phyloP scores from a whole-genome alignment of 495 filamentous ascomycete genomes.

The Wilcoxina mikolae region DNA sequence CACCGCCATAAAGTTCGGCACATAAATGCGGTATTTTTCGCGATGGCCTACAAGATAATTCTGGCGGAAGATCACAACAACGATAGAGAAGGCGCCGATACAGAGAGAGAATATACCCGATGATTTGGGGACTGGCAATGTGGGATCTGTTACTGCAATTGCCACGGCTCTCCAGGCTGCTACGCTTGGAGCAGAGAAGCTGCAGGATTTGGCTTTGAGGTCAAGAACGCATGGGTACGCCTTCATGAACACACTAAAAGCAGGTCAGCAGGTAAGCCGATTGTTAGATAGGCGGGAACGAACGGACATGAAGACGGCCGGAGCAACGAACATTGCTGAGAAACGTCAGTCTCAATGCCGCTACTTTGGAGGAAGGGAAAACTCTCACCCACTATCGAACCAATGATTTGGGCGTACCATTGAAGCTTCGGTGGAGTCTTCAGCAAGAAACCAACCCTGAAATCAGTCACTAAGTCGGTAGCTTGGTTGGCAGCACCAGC shows the following conservation, averaged over 20 bases:
- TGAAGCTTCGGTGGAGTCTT: slow-evolving; percentile 47
- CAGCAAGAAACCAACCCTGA: slow-evolving; percentile 49
- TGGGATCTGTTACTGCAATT: slow-evolving; percentile 46
- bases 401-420: slow-evolving; percentile 48
- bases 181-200: slow-evolving; percentile 47
- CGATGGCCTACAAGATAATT: slow-evolving; percentile 40
- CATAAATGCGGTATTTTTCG: slow-evolving; percentile 43
- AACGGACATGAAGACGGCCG: slow-evolving; percentile 38
- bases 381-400: slow-evolving; percentile 44
- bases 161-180: slow-evolving; percentile 52
- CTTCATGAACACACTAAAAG: slow-evolving; percentile 41
- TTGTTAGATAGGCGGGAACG: too few species aligned
- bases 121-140: slow-evolving; percentile 40
- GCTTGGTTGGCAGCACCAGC: slow-evolving; percentile 44
- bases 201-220: slow-evolving; percentile 32
- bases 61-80: slow-evolving; percentile 41
- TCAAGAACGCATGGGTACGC: slow-evolving; percentile 53
- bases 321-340: slow-evolving; percentile 46
- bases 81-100: slow-evolving; percentile 30
- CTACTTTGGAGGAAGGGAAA: too few species aligned
- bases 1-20: slow-evolving; percentile 55
- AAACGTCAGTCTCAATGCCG: too few species aligned
- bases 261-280: too few species aligned
- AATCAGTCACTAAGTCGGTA: slow-evolving; percentile 42
- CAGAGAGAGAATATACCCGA: too few species aligned